Base-by-base conservation (phyloP, 225 moss, liverwort and hornwort species). In the Polytrichum commune region DNA sequence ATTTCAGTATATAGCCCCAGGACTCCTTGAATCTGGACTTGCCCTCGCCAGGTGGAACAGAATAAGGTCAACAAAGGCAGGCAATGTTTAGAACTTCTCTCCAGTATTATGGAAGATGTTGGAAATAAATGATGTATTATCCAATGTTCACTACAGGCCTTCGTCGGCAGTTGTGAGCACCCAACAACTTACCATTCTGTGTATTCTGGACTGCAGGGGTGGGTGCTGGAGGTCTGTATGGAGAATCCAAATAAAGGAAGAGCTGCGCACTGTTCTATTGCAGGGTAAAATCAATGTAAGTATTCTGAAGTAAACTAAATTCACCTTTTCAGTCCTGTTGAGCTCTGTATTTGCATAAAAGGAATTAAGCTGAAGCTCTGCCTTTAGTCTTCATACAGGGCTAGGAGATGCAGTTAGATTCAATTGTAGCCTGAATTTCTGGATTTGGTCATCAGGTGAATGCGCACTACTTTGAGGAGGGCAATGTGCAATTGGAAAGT, bases 381-480 rank as follows among this genome's bases (percentile, higher is more conserved):
- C 46, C 10, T 16, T 46, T 46, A 16, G 46, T 16, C 35, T 46
- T 13, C 1, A 0, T 4, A 38, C 9, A 38, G 2, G 38, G 38
- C 10, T 38, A 10, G 3, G 38, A 38, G 2, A 9, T 38, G 38
- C 38, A 46, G 13, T 46, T 2, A 16, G 46, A 46, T 46, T 46
- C 4, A 3, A 46, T 46, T 13, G 46, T 10, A 46, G 46, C 46
- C 67, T 85, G 27, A 72, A 62, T 53, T 35, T 4, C 27, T 55
- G 19, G 64, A 8, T 72, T 33, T 78, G 70, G 27, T 20, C 73
- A 55, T 62, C 69, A 98, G 98, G 91, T 98, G 69, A 90, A 89
- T 76, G 98, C 98, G 32, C 98, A 98, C 77, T 98, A 98, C 74
- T 95, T 98, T 67, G 98, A 98, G 82, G 98, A 98, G 87, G 98